Conservation (phyloP, 352 stramenopile species). For the Phytophthora parvispora region DNA sequence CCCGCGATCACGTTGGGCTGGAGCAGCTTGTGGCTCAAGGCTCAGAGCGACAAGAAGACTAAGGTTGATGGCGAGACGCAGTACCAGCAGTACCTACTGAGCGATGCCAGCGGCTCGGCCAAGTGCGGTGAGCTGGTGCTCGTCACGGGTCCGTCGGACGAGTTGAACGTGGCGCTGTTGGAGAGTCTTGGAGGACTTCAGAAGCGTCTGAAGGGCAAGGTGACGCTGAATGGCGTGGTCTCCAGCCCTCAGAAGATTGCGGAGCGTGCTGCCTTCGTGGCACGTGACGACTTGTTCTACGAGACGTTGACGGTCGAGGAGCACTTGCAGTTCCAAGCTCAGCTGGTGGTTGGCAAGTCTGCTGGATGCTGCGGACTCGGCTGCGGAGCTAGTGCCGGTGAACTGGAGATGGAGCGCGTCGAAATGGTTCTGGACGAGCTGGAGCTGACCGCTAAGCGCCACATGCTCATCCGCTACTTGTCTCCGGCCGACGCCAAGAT, state of each 20-base stretch:
- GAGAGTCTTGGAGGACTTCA: slow-evolving; percentile 33
- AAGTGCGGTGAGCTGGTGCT: slow-evolving; percentile 38
- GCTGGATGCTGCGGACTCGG: slow-evolving; percentile 15
- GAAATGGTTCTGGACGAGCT: slow-evolving; percentile 42
- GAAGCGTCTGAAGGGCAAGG: slow-evolving; percentile 25
- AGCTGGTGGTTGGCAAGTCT: slow-evolving; percentile 19
- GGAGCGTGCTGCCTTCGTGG: slow-evolving; percentile 21
- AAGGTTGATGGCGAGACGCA: background rate
- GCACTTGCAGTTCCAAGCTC: slow-evolving; percentile 43
- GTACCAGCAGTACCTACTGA: slow-evolving; percentile 22
- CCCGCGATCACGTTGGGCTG: slow-evolving; percentile 35
- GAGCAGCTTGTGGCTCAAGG: slow-evolving; percentile 39
- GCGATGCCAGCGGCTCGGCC: slow-evolving; percentile 38
- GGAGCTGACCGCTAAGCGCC: slow-evolving; percentile 28
- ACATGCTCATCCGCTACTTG: slow-evolving; percentile 41
- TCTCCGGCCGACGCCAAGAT: slow-evolving; percentile 73
- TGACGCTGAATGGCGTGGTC: slow-evolving; percentile 37
- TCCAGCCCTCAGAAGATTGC: slow-evolving; percentile 9
- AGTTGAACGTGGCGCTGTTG: slow-evolving; percentile 35
- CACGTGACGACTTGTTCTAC: slow-evolving; percentile 38
- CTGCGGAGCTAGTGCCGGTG: slow-evolving; percentile 13
- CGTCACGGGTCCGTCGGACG: slow-evolving; percentile 37
- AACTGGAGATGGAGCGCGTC: slow-evolving; percentile 28
- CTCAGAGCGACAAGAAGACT: slow-evolving; percentile 8
- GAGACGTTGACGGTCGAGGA: slow-evolving; percentile 49